Evolutionary conservation across 2,329 filamentous ascomycete species (phyloP).

Genomic region (Botrytis cinerea): DNA sequence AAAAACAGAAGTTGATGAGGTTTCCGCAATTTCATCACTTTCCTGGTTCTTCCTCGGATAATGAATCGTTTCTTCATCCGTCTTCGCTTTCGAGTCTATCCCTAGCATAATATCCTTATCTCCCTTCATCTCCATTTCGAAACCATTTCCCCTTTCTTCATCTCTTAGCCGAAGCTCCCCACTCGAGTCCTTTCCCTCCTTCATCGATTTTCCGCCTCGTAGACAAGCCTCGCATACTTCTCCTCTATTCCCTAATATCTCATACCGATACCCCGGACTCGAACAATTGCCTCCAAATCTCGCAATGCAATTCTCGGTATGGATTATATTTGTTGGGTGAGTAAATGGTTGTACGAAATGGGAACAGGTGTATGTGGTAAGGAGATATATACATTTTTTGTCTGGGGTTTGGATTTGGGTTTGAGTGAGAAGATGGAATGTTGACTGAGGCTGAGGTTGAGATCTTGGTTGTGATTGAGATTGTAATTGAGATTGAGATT

Average conservation of each 20-base stretch:
- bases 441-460: not conserved
- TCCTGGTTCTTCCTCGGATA: fast-evolving
- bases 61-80: no score
- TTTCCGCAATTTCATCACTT: fast-evolving
- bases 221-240: not conserved
- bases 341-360: conserved; percentile 5
- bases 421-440: not conserved
- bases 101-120: no score
- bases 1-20: fast-evolving
- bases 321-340: not conserved
- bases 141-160: not conserved
- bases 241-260: not conserved
- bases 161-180: not conserved
- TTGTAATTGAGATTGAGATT: no score
- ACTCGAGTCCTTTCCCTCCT: not conserved
- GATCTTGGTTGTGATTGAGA: not conserved
- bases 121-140: not conserved
- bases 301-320: not conserved
- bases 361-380: not conserved
- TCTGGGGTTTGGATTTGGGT: not conserved
- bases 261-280: conserved; percentile 5
- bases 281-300: not conserved
- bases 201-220: not conserved
- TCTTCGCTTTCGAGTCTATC: fast-evolving
- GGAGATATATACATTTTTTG: conserved; percentile 10